phyloP scores from a whole-genome alignment of 352 stramenopile genomes.

The Phytopythium oedochilum region DNA sequence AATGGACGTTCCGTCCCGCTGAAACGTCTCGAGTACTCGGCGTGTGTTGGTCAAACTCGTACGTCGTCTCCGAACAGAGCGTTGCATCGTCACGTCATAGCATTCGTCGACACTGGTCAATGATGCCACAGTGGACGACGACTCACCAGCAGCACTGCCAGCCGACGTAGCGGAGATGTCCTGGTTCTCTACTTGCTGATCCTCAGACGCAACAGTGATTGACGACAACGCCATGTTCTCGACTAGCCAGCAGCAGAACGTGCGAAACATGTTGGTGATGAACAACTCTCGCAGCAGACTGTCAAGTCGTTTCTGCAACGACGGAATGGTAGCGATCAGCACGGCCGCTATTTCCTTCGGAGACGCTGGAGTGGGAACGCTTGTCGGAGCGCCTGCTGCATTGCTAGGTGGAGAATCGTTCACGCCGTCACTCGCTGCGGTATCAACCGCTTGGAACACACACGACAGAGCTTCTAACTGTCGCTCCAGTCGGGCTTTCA shows the following conservation, averaged over 20 bases:
- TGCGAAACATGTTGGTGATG: slow-evolving; percentile 50
- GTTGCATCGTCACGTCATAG: background rate
- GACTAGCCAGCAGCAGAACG: slow-evolving; percentile 54
- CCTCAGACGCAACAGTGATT: background rate
- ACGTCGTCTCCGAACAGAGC: slow-evolving; percentile 10
- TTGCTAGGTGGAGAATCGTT: background rate
- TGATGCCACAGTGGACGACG: background rate
- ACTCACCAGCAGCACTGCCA: background rate
- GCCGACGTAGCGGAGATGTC: background rate
- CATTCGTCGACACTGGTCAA: background rate
- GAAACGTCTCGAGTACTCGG: slow-evolving; percentile 39
- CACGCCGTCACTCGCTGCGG: background rate
- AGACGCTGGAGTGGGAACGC: no score
- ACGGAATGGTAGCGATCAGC: slow-evolving; percentile 10
- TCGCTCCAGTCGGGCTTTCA: background rate
- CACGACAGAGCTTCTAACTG: background rate
- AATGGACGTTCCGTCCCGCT: slow-evolving; percentile 18
- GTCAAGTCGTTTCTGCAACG: slow-evolving; percentile 31
- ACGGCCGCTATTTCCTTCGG: background rate
- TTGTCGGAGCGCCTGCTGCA: background rate
- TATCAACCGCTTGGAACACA: background rate
- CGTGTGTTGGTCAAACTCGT: slow-evolving; percentile 40
- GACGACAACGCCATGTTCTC: slow-evolving; percentile 39
- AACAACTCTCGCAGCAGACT: slow-evolving; percentile 42
- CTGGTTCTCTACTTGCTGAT: background rate